A percentile compares a stretch with the other conserved stretches of the same genome.
phyloP scores from a whole-genome alignment of 768 basidiomycete genomes.

The Leucocoprinus birnbaumii region DNA sequence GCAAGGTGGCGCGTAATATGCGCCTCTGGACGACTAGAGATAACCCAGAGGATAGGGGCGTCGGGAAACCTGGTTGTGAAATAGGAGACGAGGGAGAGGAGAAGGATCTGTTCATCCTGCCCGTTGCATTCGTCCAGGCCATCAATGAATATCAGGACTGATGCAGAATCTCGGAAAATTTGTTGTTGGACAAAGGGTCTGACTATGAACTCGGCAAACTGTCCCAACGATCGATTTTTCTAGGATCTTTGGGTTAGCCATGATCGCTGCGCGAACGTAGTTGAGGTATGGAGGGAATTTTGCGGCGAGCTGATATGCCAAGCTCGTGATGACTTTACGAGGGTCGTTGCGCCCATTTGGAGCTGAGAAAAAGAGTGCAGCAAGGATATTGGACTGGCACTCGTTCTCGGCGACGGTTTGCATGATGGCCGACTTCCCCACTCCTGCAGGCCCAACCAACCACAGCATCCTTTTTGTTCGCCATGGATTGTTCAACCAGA shows the following conservation, averaged over 20 bases:
- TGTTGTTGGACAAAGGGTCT: slow-evolving; percentile 6
- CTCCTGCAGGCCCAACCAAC: background rate
- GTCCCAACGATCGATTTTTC: slow-evolving; percentile 8
- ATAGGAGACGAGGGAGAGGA: background rate
- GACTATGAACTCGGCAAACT: slow-evolving; percentile 14
- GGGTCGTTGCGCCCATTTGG: background rate
- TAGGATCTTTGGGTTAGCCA: slow-evolving; percentile 4
- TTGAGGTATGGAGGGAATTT: background rate
- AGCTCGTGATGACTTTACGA: slow-evolving; percentile 4
- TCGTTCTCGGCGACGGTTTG: background rate
- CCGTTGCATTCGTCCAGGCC: background rate
- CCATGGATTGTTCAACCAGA: background rate
- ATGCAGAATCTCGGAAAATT: background rate
- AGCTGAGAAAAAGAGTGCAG: background rate
- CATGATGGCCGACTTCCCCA: background rate
- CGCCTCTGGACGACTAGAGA: slow-evolving; percentile 5
- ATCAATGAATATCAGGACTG: background rate
- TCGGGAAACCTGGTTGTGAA: background rate
- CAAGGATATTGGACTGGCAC: background rate
- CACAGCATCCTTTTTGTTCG: background rate
- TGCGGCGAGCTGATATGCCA: slow-evolving; percentile 21
- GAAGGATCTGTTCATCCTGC: background rate
- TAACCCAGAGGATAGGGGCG: background rate
- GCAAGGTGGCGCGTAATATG: background rate
- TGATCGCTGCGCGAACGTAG: slow-evolving; percentile 7